Evolutionary conservation across 306 rosid genomes (phyloP), one percentile per base, ranked within the genome.

Genomic region (Lupinus albus): DNA sequence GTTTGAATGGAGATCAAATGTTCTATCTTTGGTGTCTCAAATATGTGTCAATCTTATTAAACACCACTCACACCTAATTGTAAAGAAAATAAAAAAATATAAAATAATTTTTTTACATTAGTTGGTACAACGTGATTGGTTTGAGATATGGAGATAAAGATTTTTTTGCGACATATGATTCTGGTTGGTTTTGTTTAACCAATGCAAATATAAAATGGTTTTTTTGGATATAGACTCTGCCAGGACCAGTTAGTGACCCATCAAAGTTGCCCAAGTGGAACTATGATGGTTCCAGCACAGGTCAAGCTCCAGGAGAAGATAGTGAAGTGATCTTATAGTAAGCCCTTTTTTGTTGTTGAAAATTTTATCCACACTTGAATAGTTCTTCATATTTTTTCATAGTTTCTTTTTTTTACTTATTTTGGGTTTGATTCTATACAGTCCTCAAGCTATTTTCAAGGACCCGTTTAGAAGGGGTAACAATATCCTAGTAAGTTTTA

Each of bases 271-370:
- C 98, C 7, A 87, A 84, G 65, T 92, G 98, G 98, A 92, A 83
- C 46, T 92, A 84, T 45, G 98, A 92, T 78, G 98, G 98, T 20
- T 92, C 98, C 13, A 89, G 96, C 80, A 89, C 96, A 4, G 88
- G 91, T 35, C 98, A 92, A 89, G 98, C 98, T 44, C 84, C 92
- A 56, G 96, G 98, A 58, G 9, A 74, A 64, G 95, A 92, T 12
- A 92, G 98, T 80, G 98, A 92, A 81, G 98, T 92, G 14, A 84
- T 92, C 70, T 8, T 92, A 73, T 83, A 88, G 99, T 93, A 82
- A 77, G 90, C 4, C 30, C 30, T 53, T 56, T 73, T 14, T 2
- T 15, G 0, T 49, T 17, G 4, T 0, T 18, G 11, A 2, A 10
- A 20, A 11, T 0, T n/a, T 12, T 42, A 11, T 3, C 13, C 13